Conservation (phyloP, 163 green algal genomes). For the Scenedesmus sp. region DNA sequence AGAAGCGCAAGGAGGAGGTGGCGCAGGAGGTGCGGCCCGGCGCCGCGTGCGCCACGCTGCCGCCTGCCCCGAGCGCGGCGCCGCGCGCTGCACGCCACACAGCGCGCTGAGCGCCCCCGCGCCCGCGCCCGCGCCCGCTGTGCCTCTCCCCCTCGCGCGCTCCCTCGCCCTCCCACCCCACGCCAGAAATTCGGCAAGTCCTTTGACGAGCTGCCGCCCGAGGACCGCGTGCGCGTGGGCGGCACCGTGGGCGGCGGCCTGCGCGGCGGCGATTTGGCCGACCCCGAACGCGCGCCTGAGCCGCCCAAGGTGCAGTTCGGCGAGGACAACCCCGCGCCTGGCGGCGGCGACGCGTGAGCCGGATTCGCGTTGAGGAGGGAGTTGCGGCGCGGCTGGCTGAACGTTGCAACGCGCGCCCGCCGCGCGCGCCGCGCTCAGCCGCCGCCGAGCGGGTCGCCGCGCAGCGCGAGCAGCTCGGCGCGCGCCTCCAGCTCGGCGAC, state of each 20-base stretch:
- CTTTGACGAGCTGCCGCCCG: conserved; percentile 42
- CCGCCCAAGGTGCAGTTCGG: conserved; percentile 44
- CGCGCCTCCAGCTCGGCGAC: conserved; percentile 13
- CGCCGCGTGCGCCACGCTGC: too few relatives aligned
- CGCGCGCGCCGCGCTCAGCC: too few relatives aligned
- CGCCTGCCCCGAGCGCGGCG: too few relatives aligned
- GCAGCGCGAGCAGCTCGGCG: neutral
- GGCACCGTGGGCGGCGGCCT: conserved; percentile 33
- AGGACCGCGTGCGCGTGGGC: conserved; percentile 31
- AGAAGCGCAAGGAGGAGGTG: conserved; percentile 39
- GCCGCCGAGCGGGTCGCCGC: too few relatives aligned
- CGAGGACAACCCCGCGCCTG: conserved; percentile 41
- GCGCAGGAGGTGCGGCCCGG: conserved; percentile 30
- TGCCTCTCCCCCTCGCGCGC: too few relatives aligned
- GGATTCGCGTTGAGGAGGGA: too few relatives aligned
- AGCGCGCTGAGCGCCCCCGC: too few relatives aligned
- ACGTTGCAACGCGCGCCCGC: too few relatives aligned
- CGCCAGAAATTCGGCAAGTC: conserved; percentile 19
- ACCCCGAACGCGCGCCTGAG: conserved; percentile 37
- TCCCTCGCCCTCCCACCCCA: too few relatives aligned
- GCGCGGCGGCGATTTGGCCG: conserved; percentile 31
- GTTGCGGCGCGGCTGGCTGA: neutral
- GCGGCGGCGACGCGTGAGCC: neutral
- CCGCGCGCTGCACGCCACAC: too few relatives aligned
- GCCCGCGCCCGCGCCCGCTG: too few relatives aligned